Evolutionary conservation across 164 flowering plant species (phyloP).

Genomic region (Tinospora cordifolia): DNA sequence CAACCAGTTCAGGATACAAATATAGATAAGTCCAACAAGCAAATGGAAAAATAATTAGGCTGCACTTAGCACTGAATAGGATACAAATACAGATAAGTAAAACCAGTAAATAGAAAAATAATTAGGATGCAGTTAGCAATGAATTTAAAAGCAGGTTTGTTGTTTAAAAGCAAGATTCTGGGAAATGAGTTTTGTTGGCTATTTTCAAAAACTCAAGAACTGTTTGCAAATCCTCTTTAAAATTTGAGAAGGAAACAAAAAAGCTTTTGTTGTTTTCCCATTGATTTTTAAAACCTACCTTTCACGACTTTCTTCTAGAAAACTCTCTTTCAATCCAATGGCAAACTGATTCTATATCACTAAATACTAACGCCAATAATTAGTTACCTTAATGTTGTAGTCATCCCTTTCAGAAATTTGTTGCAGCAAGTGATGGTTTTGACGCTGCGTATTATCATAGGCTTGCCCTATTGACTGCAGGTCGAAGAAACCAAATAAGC

Average conservation of each 20-base stretch:
- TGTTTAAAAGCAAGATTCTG: no score
- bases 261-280: no score
- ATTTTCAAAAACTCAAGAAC: no score
- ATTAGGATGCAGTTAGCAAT: background rate
- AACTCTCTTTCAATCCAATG: no score
- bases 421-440: conserved; percentile 89
- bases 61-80: background rate
- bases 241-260: no score
- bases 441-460: conserved; percentile 92
- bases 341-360: background rate
- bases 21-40: background rate
- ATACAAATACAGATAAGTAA: background rate
- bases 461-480: conserved; percentile 92
- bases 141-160: no score
- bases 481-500: conserved; percentile 13
- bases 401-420: conserved; percentile 97
- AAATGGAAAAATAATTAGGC: background rate
- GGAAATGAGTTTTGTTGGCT: no score
- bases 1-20: background rate
- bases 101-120: background rate
- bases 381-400: conserved; percentile 83
- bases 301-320: no score
- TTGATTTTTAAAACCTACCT: no score
- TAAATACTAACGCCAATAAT: background rate
- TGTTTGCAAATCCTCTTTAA: no score